Base-by-base conservation (phyloP, 768 basidiomycete genomes). In the Wakefieldia striispora region DNA sequence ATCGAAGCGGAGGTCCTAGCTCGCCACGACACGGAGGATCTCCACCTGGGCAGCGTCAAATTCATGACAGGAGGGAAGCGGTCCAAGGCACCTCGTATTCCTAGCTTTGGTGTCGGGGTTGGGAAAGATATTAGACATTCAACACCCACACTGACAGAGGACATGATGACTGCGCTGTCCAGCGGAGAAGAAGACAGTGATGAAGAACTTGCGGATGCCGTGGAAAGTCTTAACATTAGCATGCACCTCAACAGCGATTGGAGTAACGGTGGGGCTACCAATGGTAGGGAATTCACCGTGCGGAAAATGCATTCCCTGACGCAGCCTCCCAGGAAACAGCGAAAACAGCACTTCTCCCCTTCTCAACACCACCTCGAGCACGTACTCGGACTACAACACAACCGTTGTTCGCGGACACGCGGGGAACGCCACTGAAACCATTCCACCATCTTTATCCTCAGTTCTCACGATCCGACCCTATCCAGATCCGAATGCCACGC, bases 1-100 rank as follows among this genome's bases (percentile, higher is more conserved):
- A 92, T 98, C 39, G 97, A 99, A 68, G 76, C 83, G 0, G 89
- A 95, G 56, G 83, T 98, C 4, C 71, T 95, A 8, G 67, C 79
- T 11, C 76, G 86, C 6, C 78, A 83, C 1, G 84, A 86, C 52
- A 75, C 74, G 8, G 82, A 83, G 27, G 84, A 88, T 53, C 74
- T 82, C 38, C 88, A 94, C 67, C 78, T 95, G 29, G 92, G 93
- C 7, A 92, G 88, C 51, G 74, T 97, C 70, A 87, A 84, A 58
- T 86, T 95, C 51, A 80, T 95, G 74, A 80, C 83, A 1, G 81
- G 81, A 10, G 74, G 75, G 4, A 86, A 80, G 65, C 76, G 85
- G 16, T 79, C 82, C 8, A 69, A 37, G 0, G 81, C 73, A 1
- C 88, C 84, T n/a, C 76, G 91, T 14, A 94, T 94, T 51, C 91